Conservation (phyloP, 345 rosid genomes). For the Populus alba region DNA sequence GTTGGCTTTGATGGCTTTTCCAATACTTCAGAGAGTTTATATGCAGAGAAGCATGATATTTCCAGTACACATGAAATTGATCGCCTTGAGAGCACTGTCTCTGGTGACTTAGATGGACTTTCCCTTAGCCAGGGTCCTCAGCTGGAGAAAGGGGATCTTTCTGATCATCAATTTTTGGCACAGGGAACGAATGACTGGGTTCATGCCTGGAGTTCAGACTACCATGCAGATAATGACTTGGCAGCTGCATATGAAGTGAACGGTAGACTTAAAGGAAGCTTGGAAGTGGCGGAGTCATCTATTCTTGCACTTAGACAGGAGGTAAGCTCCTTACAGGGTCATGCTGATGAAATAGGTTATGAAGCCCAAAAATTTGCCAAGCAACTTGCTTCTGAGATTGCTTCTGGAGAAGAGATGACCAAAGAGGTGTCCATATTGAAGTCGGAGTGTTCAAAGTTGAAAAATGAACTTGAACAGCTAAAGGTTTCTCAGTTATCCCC, state of each 20-base stretch:
- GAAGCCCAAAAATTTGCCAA: conserved; percentile 64
- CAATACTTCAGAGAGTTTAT: conserved; percentile 75
- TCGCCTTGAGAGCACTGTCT: conserved; percentile 61
- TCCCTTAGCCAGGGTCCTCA: conserved; percentile 48
- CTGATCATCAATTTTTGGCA: conserved; percentile 38
- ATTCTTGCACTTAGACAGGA: conserved; percentile 68
- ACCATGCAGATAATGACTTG: conserved; percentile 60
- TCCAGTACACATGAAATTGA: conserved; percentile 72
- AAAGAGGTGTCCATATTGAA: conserved; percentile 74
- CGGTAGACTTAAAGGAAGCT: conserved; percentile 65
- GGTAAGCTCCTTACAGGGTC: conserved; percentile 63
- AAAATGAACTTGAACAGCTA: conserved; percentile 58
- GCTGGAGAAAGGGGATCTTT: conserved; percentile 53
- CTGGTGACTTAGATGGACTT: conserved; percentile 74
- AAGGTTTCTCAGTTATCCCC: conserved; percentile 35
- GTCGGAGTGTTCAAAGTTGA: conserved; percentile 75
- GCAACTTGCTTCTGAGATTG: conserved; percentile 73
- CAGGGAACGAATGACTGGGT: conserved; percentile 57
- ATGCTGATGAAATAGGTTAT: conserved; percentile 66
- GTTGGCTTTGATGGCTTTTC: conserved; percentile 86
- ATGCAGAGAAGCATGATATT: conserved; percentile 79
- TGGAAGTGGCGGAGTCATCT: conserved; percentile 79
- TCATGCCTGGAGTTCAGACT: conserved; percentile 76
- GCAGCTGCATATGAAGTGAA: conserved; percentile 67
- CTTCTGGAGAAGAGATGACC: conserved; percentile 70